phyloP scores from a whole-genome alignment of 306 rosid genomes.

The Quercus aquifolioides region DNA sequence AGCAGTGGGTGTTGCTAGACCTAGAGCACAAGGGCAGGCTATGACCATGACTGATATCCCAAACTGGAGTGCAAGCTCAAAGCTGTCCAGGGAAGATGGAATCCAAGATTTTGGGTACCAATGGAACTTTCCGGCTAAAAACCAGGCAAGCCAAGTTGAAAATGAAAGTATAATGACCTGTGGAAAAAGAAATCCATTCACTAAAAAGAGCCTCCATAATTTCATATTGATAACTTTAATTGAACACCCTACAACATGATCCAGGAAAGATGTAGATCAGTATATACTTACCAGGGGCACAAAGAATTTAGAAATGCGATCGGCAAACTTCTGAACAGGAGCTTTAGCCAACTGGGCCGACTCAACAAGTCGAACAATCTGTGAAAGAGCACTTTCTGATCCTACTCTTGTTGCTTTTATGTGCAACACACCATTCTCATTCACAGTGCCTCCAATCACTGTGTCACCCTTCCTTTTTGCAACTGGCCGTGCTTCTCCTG shows the following conservation, averaged over 20 bases:
- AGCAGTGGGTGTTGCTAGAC: conserved; percentile 90
- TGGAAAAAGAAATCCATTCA: background rate
- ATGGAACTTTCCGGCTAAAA: conserved; percentile 59
- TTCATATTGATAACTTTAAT: background rate
- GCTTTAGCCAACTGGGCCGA: conserved; percentile 95
- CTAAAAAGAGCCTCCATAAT: background rate
- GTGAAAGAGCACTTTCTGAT: conserved; percentile 75
- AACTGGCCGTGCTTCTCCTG: conserved; percentile 73
- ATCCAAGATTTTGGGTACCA: conserved; percentile 74
- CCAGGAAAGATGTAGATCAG: background rate
- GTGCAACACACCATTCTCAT: conserved; percentile 82
- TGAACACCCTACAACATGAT: background rate
- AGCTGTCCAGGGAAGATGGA: conserved; percentile 65
- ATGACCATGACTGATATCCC: conserved; percentile 93
- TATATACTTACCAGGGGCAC: conserved; percentile 60
- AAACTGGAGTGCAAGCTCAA: conserved; percentile 87
- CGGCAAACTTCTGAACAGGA: conserved; percentile 84
- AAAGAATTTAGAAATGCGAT: conserved; percentile 71
- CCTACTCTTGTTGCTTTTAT: conserved; percentile 80
- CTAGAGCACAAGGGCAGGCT: conserved; percentile 95
- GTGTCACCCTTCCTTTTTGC: conserved; percentile 51
- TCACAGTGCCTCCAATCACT: conserved; percentile 83
- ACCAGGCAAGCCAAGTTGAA: conserved; percentile 75
- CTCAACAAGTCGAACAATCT: conserved; percentile 85
- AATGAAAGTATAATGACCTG: conserved; percentile 70